Evolutionary conservation across 1,284 basidiomycete genomes (phyloP), one percentile per base, ranked within the genome.

Genomic region (Malassezia equina): DNA sequence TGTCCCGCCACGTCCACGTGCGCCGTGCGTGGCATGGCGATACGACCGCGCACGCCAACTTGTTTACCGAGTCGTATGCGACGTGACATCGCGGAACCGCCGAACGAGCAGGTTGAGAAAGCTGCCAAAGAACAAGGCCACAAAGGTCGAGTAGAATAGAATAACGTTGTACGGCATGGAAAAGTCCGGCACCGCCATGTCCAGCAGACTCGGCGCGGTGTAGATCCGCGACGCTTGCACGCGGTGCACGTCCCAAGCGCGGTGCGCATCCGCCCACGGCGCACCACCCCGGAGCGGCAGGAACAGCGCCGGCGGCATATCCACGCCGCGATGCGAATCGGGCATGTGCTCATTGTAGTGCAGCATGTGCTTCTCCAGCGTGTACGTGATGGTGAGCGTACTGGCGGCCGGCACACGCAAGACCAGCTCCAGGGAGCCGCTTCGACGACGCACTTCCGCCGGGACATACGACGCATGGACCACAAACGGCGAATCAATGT

Each of bases 101-200:
- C 93, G 79, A 40, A 88, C 86, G 69, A 95, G 77, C 43, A 84
- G 75, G 69, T 96, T 96, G 76, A 95, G 88, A 43, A 93, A 77
- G 62, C 83, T 86, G 36, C 93, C 93, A 75, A 98, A 96, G 60
- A 93, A 85, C 59, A 96, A 82, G 31, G 93, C 90, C 8, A 75
- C 58, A 25, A 67, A 57, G 27, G 70, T 72, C 45, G 61, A 65
- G 45, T 65, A 66, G 47, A 72, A 72, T 49, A 74, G 64, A 52
- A 96, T 96, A 60, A 96, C 91, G 76, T 96, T 99, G 78, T 96
- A 98, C 11, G 93, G 91, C 90, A 98, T 96, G 69, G 87, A 91
- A 76, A 98, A 98, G 77, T 98, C 93, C 0, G 94, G 94, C 7
- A 89, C 91, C 7, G 93, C 86, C 23, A 95, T 80, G 73, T 94